phyloP scores from a whole-genome alignment of 2,329 filamentous ascomycete genomes.

The Penicillium sp. region DNA sequence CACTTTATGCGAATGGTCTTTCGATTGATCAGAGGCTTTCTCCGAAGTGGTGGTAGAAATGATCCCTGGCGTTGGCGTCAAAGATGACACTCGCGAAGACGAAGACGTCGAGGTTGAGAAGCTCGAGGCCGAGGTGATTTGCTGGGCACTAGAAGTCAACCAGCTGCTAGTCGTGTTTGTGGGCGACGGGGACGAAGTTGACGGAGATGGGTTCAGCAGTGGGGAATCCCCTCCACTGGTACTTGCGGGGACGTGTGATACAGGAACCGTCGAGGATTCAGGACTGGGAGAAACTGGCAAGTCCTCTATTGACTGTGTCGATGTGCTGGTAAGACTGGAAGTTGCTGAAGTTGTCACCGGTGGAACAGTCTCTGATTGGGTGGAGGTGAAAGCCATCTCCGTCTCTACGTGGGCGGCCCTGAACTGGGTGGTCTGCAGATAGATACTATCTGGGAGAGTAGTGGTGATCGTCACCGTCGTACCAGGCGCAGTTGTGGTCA shows the following conservation, averaged over 20 bases:
- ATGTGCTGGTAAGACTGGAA: not conserved
- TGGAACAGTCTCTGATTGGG: not conserved
- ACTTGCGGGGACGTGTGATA: no score
- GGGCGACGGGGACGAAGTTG: no score
- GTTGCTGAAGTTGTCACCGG: not conserved
- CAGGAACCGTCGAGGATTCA: no score
- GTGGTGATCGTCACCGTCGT: not conserved
- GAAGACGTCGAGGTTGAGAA: not conserved
- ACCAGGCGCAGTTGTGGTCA: slow-evolving; percentile 3
- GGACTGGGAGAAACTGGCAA: not conserved
- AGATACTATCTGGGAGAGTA: not conserved
- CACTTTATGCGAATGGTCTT: slow-evolving; percentile 2
- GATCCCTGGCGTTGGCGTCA: not conserved
- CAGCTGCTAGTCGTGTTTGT: no score
- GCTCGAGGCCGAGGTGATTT: no score
- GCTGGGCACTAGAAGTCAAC: no score
- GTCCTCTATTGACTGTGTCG: not conserved
- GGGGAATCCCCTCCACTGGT: no score
- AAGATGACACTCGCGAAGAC: not conserved
- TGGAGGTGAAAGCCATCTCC: not conserved
- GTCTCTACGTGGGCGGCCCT: not conserved
- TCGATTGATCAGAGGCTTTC: not conserved
- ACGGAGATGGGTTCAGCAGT: no score
- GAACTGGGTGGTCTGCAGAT: not conserved
- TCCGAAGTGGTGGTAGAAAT: not conserved